These are phyloP conservation scores for Candida rishiriensis DNA, from an alignment of 805 yeast genomes.

Conservation along the genomic window DNA sequence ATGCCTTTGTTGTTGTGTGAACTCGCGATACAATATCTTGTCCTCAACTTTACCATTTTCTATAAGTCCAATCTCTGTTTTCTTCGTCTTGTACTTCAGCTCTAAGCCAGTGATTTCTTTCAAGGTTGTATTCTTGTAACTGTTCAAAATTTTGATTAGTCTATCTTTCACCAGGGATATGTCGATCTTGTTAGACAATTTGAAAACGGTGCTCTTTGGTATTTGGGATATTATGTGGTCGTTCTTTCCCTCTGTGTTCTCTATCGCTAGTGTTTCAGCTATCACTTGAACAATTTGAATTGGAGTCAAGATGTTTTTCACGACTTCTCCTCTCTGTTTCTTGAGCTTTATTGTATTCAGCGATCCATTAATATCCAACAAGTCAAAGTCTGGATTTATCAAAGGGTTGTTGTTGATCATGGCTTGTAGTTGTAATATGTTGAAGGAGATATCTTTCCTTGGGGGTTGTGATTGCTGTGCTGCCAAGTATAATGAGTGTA, in stretches of 20 bases:
- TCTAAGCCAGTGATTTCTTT: conserved; percentile 37
- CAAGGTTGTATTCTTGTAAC: conserved; percentile 30
- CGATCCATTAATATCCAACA: conserved; percentile 28
- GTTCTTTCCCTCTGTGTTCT: conserved; percentile 22
- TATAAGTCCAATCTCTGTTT: conserved; percentile 36
- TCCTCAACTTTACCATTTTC: conserved; percentile 39
- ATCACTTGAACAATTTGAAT: conserved; percentile 33
- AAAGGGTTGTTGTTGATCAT: conserved; percentile 35
- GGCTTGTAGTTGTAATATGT: conserved; percentile 31
- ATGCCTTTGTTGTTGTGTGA: conserved; percentile 6
- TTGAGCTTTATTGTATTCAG: conserved; percentile 18
- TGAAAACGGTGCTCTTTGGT: conserved; percentile 31
- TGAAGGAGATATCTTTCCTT: conserved; percentile 31
- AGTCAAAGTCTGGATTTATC: conserved; percentile 32
- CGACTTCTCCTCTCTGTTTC: conserved; percentile 15
- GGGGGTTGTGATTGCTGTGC: conserved; percentile 30
- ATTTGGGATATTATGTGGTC: conserved; percentile 30
- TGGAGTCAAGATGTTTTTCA: conserved; percentile 25
- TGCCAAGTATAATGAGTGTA: conserved; percentile 31
- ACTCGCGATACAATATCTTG: conserved; percentile 26
- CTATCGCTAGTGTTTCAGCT: conserved; percentile 31
- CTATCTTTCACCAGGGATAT: conserved; percentile 30
- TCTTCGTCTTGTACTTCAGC: conserved; percentile 29
- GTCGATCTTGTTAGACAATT: conserved; percentile 27
- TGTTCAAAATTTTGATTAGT: conserved; percentile 29